phyloP scores from a whole-genome alignment of 2,329 filamentous ascomycete genomes.

The Orbilia oligospora region DNA sequence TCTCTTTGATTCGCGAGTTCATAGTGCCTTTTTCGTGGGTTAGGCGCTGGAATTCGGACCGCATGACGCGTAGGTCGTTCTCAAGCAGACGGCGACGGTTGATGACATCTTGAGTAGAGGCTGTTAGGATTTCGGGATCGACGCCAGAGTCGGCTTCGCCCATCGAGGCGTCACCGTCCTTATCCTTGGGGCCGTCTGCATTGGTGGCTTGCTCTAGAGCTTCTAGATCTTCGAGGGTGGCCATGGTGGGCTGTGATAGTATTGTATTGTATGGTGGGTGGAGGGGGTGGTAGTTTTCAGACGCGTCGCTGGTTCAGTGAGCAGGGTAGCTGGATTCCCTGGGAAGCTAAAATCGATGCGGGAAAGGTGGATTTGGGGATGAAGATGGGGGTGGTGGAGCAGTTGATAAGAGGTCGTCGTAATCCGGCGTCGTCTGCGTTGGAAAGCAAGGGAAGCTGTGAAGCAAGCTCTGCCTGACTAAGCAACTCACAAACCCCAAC shows the following conservation, averaged over 20 bases:
- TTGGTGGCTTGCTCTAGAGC: constrained; percentile 84
- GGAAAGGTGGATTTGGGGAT: neutral
- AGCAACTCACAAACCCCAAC: constrained; percentile 53
- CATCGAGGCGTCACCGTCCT: constrained; percentile 82
- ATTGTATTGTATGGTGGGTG: neutral
- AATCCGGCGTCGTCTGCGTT: constrained; percentile 37
- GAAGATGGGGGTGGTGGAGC: constrained; percentile 37
- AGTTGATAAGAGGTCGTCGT: constrained; percentile 35
- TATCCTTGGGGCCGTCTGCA: constrained; percentile 72
- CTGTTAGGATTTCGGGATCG: constrained; percentile 91
- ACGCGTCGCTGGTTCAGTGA: constrained; percentile 34
- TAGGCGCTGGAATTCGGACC: constrained; percentile 93
- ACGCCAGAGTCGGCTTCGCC: constrained; percentile 82
- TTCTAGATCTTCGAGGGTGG: constrained; percentile 91
- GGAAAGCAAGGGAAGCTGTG: constrained; percentile 59
- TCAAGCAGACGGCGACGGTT: constrained; percentile 92
- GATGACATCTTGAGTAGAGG: constrained; percentile 94
- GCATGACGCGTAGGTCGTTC: constrained; percentile 99
- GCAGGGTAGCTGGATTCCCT: neutral
- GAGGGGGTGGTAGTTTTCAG: constrained; percentile 9
- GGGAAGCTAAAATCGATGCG: constrained; percentile 4
- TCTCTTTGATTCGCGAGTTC: constrained; percentile 99
- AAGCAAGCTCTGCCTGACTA: constrained; percentile 58
- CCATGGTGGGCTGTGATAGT: constrained; percentile 73
- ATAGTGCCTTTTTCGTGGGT: constrained; percentile 96